Percentiles rank a stretch among this genome's conserved stretches.
phyloP scores from a whole-genome alignment of 2,329 filamentous ascomycete species.

The Phaeoacremonium minimum region DNA sequence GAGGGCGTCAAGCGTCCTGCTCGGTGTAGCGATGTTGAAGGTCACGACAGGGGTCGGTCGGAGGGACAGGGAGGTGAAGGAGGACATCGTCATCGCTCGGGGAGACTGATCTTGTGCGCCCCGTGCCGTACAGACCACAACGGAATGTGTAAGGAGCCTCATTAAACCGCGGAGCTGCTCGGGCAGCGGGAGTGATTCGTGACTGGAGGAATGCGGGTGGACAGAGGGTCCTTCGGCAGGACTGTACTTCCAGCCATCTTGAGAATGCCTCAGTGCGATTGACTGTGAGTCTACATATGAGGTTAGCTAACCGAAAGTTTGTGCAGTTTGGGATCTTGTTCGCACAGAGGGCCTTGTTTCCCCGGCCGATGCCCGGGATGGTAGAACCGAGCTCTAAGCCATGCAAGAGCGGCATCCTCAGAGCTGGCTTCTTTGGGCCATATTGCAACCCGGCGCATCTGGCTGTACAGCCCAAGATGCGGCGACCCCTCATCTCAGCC shows the following conservation, averaged over 20 bases:
- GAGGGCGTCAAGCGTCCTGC: constrained; percentile 50
- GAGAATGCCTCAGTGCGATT: too few relatives aligned
- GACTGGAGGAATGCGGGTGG: constrained; percentile 21
- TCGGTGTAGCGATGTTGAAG: constrained; percentile 55
- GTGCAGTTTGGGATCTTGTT: too few relatives aligned
- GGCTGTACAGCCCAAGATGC: constrained; percentile 21
- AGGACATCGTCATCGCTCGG: constrained; percentile 56
- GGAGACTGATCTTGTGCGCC: constrained; percentile 1
- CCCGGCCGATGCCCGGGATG: too few relatives aligned
- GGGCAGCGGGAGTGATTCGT: constrained; percentile 22
- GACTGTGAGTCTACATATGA: too few relatives aligned
- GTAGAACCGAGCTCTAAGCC: too few relatives aligned
- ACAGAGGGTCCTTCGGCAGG: constrained; percentile 25
- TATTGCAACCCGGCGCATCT: constrained; percentile 12
- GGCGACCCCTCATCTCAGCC: constrained; percentile 24
- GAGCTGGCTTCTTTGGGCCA: too few relatives aligned
- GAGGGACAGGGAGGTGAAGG: constrained; percentile 51
- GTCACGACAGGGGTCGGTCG: constrained; percentile 46
- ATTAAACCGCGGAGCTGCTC: constrained; percentile 48
- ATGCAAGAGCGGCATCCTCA: too few relatives aligned
- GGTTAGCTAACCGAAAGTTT: too few relatives aligned
- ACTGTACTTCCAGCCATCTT: constrained; percentile 21
- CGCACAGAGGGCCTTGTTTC: too few relatives aligned
- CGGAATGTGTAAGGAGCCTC: constrained; percentile 49
- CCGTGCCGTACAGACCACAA: constrained; percentile 50